These are phyloP conservation scores for Citrus cavaleriei DNA, from an alignment of 345 rosid genomes.

Conservation along the genomic window DNA sequence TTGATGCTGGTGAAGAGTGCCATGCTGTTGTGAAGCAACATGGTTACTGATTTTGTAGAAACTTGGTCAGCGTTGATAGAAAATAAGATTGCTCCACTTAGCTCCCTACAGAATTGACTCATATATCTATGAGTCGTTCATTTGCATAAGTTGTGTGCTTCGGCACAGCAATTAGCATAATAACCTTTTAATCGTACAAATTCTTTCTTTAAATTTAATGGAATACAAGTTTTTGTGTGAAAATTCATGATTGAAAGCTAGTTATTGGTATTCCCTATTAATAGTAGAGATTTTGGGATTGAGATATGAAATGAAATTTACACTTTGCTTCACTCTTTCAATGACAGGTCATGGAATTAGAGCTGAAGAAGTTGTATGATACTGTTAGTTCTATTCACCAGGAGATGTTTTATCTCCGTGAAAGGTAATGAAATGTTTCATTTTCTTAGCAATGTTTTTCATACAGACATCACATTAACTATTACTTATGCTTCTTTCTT, in stretches of 20 bases:
- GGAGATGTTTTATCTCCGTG: slow-evolving; percentile 81
- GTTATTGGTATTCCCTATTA: background rate
- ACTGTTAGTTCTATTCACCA: slow-evolving; percentile 65
- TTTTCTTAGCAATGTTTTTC: background rate
- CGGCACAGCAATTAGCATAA: background rate
- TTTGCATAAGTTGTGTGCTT: background rate
- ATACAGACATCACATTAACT: background rate
- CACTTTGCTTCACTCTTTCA: background rate
- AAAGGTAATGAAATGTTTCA: slow-evolving; percentile 48
- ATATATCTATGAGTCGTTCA: background rate
- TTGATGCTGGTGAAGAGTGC: background rate
- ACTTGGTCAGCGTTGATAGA: background rate
- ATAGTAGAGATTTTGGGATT: background rate
- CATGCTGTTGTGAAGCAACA: background rate
- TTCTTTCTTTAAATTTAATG: background rate
- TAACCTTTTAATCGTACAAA: background rate
- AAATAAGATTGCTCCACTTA: background rate
- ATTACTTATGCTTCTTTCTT: background rate
- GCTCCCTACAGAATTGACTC: too few species aligned
- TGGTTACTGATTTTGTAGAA: background rate
- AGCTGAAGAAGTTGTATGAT: slow-evolving; percentile 73
- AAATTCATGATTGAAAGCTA: background rate
- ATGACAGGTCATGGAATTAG: slow-evolving; percentile 71
- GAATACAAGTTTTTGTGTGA: background rate
- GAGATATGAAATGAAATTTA: background rate